Evolutionary conservation across 1,284 basidiomycete genomes (phyloP).

Genomic region (Xerocomus minutiporus): DNA sequence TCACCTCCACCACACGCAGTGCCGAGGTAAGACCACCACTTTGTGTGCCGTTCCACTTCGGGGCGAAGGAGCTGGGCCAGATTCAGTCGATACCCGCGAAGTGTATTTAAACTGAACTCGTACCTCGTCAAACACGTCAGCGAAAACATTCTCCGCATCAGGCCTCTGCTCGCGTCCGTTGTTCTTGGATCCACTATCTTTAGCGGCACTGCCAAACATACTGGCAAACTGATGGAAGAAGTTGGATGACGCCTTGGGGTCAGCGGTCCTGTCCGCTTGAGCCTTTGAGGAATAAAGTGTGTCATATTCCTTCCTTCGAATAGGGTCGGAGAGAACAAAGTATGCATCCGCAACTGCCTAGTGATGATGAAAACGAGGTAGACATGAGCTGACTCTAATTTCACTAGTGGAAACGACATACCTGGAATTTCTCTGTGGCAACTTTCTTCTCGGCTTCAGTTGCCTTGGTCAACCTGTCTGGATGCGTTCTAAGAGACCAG

Average conservation of each 20-base stretch:
- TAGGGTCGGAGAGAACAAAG: slow-evolving; percentile 86
- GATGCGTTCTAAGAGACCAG: slow-evolving; percentile 65
- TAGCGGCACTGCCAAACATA: slow-evolving; percentile 51
- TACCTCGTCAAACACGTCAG: slow-evolving; percentile 88
- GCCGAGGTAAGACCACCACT: slow-evolving; percentile 78
- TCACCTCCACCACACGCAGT: slow-evolving; percentile 51
- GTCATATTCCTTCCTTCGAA: slow-evolving; percentile 82
- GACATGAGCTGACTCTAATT: neutral
- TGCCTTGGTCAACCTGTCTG: slow-evolving; percentile 81
- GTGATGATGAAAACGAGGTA: neutral
- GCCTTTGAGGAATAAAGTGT: slow-evolving; percentile 53
- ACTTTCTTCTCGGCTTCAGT: slow-evolving; percentile 64
- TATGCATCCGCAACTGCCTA: slow-evolving; percentile 93
- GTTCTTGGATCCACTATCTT: slow-evolving; percentile 29
- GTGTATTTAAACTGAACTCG: slow-evolving; percentile 10
- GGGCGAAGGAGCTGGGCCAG: slow-evolving; percentile 61
- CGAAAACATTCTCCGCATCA: slow-evolving; percentile 78
- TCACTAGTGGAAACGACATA: slow-evolving; percentile 22
- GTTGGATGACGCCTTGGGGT: slow-evolving; percentile 63
- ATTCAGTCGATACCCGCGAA: slow-evolving; percentile 10
- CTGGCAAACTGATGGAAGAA: slow-evolving; percentile 78
- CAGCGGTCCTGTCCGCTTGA: slow-evolving; percentile 46
- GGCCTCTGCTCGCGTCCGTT: slow-evolving; percentile 49
- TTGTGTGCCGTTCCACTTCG: slow-evolving; percentile 64
- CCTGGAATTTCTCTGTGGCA: slow-evolving; percentile 82